phyloP scores from a whole-genome alignment of 495 filamentous ascomycete genomes.

The Tuber aestivum region DNA sequence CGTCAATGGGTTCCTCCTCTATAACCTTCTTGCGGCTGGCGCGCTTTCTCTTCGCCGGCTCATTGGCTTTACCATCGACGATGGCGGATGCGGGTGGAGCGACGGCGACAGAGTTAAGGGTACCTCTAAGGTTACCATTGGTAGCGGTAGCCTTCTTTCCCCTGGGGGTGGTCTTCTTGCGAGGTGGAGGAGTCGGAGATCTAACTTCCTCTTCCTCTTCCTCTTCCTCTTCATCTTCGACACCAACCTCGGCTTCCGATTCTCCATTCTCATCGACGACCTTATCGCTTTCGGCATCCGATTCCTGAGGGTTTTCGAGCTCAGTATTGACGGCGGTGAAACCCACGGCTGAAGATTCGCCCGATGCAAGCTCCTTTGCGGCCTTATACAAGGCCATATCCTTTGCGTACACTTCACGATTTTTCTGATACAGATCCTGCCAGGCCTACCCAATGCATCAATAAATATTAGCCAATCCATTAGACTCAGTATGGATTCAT shows the following conservation, averaged over 20 bases:
- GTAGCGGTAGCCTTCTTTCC: constrained; percentile 46
- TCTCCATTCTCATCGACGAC: constrained; percentile 3
- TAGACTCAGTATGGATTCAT: background rate
- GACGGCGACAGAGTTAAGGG: constrained; percentile 5
- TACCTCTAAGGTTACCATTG: constrained; percentile 43
- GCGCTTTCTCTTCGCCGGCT: constrained; percentile 27
- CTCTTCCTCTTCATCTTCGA: constrained; percentile 44
- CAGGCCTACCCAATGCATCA: constrained; percentile 25
- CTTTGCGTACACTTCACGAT: constrained; percentile 57
- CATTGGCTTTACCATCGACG: constrained; percentile 11
- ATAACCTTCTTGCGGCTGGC: constrained; percentile 31
- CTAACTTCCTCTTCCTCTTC: constrained; percentile 54
- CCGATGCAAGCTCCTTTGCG: constrained; percentile 40
- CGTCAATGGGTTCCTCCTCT: constrained; percentile 22
- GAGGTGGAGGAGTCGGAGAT: constrained; percentile 53
- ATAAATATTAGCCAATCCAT: constrained; percentile 25
- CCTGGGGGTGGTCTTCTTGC: constrained; percentile 47
- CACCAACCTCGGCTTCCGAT: constrained; percentile 27
- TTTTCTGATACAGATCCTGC: constrained; percentile 48
- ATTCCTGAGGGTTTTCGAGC: constrained; percentile 45
- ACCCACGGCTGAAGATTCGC: constrained; percentile 42
- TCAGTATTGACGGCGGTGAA: constrained; percentile 49
- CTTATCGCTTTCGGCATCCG: constrained; percentile 18
- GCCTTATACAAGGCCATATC: constrained; percentile 58
- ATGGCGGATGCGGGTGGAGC: background rate